phyloP scores from a whole-genome alignment of 768 basidiomycete genomes.

The Rhizopogon vulgaris region DNA sequence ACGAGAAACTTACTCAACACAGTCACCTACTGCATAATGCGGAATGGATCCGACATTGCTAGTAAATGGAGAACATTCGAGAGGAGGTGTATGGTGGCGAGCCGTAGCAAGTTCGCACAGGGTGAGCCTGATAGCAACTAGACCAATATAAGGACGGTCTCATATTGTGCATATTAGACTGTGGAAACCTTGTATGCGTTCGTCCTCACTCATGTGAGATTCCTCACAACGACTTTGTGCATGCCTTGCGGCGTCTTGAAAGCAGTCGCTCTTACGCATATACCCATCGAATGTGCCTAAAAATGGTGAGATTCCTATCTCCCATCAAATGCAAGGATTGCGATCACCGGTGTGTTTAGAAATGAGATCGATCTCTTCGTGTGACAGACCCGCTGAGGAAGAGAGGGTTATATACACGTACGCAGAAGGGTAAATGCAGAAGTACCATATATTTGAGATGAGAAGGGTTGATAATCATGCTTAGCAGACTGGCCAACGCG shows the following conservation, averaged over 20 bases:
- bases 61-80: constrained; percentile 47
- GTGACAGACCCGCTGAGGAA: background rate
- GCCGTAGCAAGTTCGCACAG: constrained; percentile 77
- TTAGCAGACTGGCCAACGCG: background rate
- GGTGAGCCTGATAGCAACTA: constrained; percentile 74
- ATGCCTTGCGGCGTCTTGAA: constrained; percentile 43
- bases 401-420: background rate
- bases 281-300: constrained; percentile 39
- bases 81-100: constrained; percentile 55
- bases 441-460: background rate
- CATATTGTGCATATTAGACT: background rate
- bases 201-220: constrained; percentile 53
- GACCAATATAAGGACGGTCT: constrained; percentile 8
- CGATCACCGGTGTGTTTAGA: constrained; percentile 1
- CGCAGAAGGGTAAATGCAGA: background rate
- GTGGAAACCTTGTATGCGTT: constrained; percentile 50
- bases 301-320: background rate
- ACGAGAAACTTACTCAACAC: constrained; percentile 40
- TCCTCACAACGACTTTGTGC: constrained; percentile 48
- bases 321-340: background rate
- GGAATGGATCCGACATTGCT: background rate
- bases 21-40: constrained; percentile 34
- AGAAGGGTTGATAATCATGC: background rate
- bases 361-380: constrained; percentile 3
- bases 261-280: constrained; percentile 54